Base-by-base conservation (phyloP, 768 basidiomycete genomes). In the Podaxis rugospora region DNA sequence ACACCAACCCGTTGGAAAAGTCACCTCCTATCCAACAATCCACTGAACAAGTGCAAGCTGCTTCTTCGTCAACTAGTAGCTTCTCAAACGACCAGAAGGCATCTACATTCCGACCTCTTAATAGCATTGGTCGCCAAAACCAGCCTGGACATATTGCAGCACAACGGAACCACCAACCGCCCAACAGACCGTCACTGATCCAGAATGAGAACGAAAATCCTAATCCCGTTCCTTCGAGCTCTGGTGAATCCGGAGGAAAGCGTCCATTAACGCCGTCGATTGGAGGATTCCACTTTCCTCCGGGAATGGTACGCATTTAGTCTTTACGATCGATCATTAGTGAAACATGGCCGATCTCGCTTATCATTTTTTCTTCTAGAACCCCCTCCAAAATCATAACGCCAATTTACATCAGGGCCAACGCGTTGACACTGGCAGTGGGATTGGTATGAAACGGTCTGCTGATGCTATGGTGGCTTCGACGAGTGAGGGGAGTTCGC, bases 241-340 rank as follows among this genome's bases (percentile, higher is more conserved):
- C 47, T 4, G 28, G 37, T 35, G 53, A 60, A 23, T 54, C 57
- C 46, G 59, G 47, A 10, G 51, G 39, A 2, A 64, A 66, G 59
- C 70, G 69, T 37, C 66, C 73, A 11, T 36, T 67, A 16, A 71
- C 72, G 40, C 76, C 75, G 23, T 75, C 81, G 1, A 71, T 76
- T 61, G 83, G 83, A 27, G 81, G 81, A 1, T 85, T 81, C 64
- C 75, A 81, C 65, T 79, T 80, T 58, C 79, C 80, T 0, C 70
- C 78, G 52, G 80, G 77, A 23, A 69, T 76, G 71, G 83, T 83
- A 64, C 6, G 76, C 70, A 18, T 35, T 46, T 57, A 66, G 69
- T 59, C 64, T 65, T 6, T 63, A 61, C 39, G 51, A 64, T 46
- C 42, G 54, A 52, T 54, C 32, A 18, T 14, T 35, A 23, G 70